Evolutionary conservation across 1,139 yeast species (phyloP), one percentile per base, ranked within the genome.

Genomic region (Saccharomyces pastorianus): DNA sequence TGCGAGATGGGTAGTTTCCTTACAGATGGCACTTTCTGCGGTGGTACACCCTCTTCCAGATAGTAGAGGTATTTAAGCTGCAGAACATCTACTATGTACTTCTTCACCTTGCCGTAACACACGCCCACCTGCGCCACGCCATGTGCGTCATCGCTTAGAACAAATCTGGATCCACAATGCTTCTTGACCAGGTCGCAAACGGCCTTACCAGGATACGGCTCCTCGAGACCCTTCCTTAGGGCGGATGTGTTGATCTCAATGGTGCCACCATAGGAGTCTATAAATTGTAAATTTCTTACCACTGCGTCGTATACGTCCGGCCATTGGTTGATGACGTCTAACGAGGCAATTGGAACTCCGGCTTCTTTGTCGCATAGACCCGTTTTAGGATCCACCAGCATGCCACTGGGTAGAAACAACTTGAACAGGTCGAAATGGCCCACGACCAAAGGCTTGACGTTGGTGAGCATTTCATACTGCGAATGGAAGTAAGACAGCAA

Each of bases 371-470:
- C 4, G 46, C 52, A 50, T 14, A 56, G 50, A 2, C 72, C 72
- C 0, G 66, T 60, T 1, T 32, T 44, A 4, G 54, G 50, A 49
- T 68, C 57, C 2, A 69, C 56, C 20, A 44, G 53, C 47, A 66
- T 47, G 11, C 59, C 59, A 0, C 50, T 31, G 5, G 70, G 63
- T n/a, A 77, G 64, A 58, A 81, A 82, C 23, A 93, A 73, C 47
- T 96, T 73, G 52, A 90, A 87, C 53, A 93, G 75, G 66, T 95
- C 99, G 67, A 93, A 87, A 69, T 95, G 99, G 0, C 96, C 97
- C 13, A 91, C 80, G 0, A 90, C 86, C 31, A 75, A 72, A 0
- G 97, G 96, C 51, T 81, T 72, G 47, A 88, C 58, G 9, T 59
- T 62, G 0, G 63, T 56, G 5, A 91, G 69, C 75, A 90, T 84